A percentile compares a stretch with the other conserved stretches of the same genome.
phyloP scores from a whole-genome alignment of 352 stramenopile genomes.

The Phytophthora boehmeriae region DNA sequence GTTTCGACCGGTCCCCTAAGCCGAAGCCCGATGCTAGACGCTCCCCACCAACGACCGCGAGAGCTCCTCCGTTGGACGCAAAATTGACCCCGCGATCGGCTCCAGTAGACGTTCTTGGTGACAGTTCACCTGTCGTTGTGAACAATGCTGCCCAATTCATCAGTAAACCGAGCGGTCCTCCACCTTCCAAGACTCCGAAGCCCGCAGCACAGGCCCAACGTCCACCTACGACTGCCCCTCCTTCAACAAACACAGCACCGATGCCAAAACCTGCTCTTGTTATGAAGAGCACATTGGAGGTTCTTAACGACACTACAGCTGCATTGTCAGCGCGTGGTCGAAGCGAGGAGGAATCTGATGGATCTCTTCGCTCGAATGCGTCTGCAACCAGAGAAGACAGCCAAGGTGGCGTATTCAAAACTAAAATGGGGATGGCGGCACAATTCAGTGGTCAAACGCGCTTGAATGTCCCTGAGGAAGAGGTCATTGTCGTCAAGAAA shows the following conservation, averaged over 20 bases:
- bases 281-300: constrained; percentile 75
- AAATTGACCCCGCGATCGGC: constrained; percentile 34
- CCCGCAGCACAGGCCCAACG: constrained; percentile 9
- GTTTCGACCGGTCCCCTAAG: constrained; percentile 14
- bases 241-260: constrained; percentile 25
- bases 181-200: constrained; percentile 28
- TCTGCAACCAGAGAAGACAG: constrained; percentile 11
- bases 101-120: constrained; percentile 53
- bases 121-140: constrained; percentile 21
- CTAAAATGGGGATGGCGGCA: constrained; percentile 50
- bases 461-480: constrained; percentile 69
- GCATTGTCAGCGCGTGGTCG: constrained; percentile 38
- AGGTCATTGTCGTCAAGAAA: constrained; percentile 75
- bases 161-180: constrained; percentile 8
- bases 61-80: constrained; percentile 23
- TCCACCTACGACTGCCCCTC: constrained; percentile 20
- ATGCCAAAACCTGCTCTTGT: constrained; percentile 33
- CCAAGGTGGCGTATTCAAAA: constrained; percentile 29
- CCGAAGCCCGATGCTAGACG: constrained; percentile 39
- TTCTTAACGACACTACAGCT: constrained; percentile 68
- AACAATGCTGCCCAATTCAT: background rate
- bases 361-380: constrained; percentile 20
- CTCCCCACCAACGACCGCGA: constrained; percentile 20
- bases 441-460: constrained; percentile 59
- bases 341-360: constrained; percentile 25